phyloP scores from a whole-genome alignment of 129 eudicot species.

The Cynara cardunculus region DNA sequence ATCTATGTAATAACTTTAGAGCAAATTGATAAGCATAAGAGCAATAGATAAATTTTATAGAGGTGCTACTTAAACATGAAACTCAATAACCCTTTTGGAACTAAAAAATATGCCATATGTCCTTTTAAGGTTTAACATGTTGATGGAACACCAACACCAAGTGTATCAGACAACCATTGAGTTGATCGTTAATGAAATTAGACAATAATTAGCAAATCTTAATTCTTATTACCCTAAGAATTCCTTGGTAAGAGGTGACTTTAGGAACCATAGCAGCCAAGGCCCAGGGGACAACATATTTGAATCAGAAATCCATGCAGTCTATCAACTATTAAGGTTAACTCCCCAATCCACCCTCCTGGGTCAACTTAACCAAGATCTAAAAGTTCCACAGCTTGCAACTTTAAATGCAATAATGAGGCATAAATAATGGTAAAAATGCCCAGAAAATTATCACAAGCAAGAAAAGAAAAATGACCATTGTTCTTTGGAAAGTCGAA shows the following conservation, averaged over 20 bases:
- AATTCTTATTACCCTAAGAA: not conserved
- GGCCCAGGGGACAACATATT: not conserved
- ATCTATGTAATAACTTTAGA: not conserved
- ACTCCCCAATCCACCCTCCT: too few species aligned
- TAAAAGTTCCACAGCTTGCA: too few species aligned
- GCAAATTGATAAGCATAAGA: too few species aligned
- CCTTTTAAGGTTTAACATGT: not conserved
- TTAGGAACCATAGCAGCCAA: not conserved
- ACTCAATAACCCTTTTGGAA: too few species aligned
- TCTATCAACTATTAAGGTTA: too few species aligned
- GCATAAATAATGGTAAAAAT: too few species aligned
- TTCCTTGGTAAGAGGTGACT: not conserved
- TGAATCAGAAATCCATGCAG: not conserved
- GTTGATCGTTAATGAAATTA: not conserved
- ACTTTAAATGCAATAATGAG: too few species aligned
- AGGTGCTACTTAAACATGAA: not conserved
- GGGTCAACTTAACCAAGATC: too few species aligned
- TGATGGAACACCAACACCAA: not conserved
- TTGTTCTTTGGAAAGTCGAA: not conserved
- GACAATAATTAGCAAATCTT: too few species aligned
- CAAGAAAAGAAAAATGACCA: not conserved
- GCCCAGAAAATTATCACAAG: not conserved
- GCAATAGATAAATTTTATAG: too few species aligned
- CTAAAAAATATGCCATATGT: not conserved
- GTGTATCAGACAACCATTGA: not conserved